These are phyloP conservation scores for Cercophora samala DNA, from an alignment of 495 filamentous ascomycete genomes.

Conservation along the genomic window DNA sequence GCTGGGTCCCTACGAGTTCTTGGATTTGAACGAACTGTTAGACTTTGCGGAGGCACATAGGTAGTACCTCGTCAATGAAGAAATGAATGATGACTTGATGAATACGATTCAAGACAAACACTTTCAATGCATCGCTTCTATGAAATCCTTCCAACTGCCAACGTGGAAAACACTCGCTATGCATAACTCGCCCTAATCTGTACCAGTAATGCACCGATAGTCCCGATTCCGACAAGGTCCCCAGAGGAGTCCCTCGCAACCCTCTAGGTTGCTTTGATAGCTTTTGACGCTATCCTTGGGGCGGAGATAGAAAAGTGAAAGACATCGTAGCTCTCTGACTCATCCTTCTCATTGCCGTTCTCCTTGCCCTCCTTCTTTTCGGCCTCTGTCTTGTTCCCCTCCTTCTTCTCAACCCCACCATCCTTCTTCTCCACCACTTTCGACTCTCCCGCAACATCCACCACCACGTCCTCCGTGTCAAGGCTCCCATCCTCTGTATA, in stretches of 20 bases:
- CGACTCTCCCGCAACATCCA: conserved; percentile 33
- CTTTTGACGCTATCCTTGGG: conserved; percentile 8
- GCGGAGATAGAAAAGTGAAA: conserved; percentile 31
- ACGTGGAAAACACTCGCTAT: not conserved
- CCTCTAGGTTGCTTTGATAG: not conserved
- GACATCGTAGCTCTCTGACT: conserved; percentile 21
- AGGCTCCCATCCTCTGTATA: conserved; percentile 71
- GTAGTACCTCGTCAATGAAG: not conserved
- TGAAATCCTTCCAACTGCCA: not conserved
- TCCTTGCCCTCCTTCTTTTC: conserved; percentile 8
- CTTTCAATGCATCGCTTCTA: not conserved
- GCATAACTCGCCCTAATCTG: not conserved
- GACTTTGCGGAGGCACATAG: conserved; percentile 34
- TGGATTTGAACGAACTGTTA: conserved; percentile 41
- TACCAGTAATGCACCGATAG: not conserved
- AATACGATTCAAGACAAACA: too few species aligned
- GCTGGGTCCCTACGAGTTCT: conserved; percentile 37
- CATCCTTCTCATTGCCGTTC: conserved; percentile 6
- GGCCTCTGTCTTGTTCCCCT: conserved; percentile 4
- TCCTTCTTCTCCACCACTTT: conserved; percentile 21
- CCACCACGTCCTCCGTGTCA: conserved; percentile 47
- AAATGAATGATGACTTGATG: not conserved
- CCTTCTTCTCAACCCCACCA: not conserved
- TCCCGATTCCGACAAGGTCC: not conserved
- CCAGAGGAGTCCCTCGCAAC: not conserved